Evolutionary conservation across 1,139 yeast species (phyloP).

Genomic region (Pichia kudriavzevii): DNA sequence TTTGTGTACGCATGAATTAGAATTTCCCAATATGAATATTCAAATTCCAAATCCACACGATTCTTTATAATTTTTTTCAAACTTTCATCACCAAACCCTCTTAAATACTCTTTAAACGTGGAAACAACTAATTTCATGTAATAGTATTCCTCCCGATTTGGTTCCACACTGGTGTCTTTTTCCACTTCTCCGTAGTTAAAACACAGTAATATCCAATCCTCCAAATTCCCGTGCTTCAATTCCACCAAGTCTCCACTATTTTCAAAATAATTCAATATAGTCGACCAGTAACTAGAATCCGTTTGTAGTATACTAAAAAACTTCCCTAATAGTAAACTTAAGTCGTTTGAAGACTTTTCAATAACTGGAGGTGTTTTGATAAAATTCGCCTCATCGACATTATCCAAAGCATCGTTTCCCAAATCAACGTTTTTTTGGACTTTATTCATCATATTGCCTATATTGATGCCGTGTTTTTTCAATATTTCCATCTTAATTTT

Average conservation of each 20-base stretch:
- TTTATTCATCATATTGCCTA: conserved; percentile 50
- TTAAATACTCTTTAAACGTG: conserved; percentile 18
- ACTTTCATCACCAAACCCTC: conserved; percentile 12
- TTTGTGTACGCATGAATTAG: conserved; percentile 51
- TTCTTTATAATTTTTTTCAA: conserved; percentile 22
- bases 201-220: conserved; percentile 40
- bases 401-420: conserved; percentile 8
- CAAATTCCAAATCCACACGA: conserved; percentile 30
- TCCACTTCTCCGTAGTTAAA: conserved; percentile 32
- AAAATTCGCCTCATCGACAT: conserved; percentile 1
- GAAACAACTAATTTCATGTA: conserved; percentile 48
- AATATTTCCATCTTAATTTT: conserved; percentile 75
- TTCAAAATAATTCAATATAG: conserved; percentile 37
- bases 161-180: conserved; percentile 19
- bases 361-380: conserved; percentile 7
- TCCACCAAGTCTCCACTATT: conserved; percentile 16
- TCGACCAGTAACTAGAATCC: conserved; percentile 65
- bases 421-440: conserved; percentile 11
- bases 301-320: conserved; percentile 80
- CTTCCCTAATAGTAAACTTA: conserved; percentile 63
- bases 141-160: conserved; percentile 68
- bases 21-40: conserved; percentile 36
- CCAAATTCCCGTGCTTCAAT: conserved; percentile 25
- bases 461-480: conserved; percentile 69
- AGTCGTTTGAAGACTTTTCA: conserved; percentile 25